Percentiles rank a stretch among this genome's conserved stretches.
phyloP scores from a whole-genome alignment of 306 rosid species.

The Mimosa pudica region DNA sequence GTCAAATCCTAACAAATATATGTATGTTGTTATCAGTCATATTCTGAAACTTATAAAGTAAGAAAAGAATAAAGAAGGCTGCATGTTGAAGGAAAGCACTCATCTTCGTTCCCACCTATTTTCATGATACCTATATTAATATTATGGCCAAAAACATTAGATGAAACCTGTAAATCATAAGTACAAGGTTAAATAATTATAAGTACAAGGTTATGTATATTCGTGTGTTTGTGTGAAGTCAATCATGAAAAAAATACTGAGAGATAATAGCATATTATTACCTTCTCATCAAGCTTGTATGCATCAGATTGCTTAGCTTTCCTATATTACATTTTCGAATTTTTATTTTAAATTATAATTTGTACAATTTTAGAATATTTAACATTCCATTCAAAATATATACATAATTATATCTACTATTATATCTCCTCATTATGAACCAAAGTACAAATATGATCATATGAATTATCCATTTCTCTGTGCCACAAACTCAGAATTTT shows the following conservation, averaged over 20 bases:
- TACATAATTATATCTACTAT: not conserved
- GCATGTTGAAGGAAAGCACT: constrained; percentile 6
- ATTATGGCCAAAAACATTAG: not conserved
- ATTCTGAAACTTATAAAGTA: constrained; percentile 39
- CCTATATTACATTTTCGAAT: not conserved
- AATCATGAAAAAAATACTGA: no score
- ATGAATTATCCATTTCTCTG: not conserved
- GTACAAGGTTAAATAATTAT: not conserved
- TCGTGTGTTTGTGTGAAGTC: not conserved
- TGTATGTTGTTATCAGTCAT: constrained; percentile 31
- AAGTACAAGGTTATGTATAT: not conserved
- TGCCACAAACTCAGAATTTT: not conserved
- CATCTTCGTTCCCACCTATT: constrained; percentile 20
- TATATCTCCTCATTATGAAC: no score
- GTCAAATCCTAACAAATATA: not conserved
- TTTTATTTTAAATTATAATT: not conserved
- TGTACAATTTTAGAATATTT: not conserved
- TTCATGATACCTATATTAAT: constrained; percentile 5
- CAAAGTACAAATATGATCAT: not conserved
- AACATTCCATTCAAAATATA: not conserved
- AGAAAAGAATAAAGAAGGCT: constrained; percentile 42
- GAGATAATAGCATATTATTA: not conserved
- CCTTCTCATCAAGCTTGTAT: not conserved
- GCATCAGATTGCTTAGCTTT: not conserved
- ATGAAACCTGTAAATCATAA: constrained; percentile 10